Evolutionary conservation across 495 filamentous ascomycete species (phyloP).

Genomic region (Daldinia loculata): DNA sequence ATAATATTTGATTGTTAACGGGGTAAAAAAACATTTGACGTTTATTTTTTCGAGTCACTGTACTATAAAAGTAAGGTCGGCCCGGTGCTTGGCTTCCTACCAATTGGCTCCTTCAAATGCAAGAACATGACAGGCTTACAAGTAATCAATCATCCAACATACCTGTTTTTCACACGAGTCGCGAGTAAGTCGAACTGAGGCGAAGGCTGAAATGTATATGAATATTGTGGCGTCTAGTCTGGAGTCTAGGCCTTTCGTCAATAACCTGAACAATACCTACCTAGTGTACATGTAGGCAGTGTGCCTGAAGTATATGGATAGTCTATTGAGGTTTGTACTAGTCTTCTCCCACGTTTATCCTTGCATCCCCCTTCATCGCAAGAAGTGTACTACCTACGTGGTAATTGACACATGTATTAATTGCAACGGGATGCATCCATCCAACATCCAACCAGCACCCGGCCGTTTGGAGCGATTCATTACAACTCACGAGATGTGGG

Average conservation of each 20-base stretch:
- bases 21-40: no score
- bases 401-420: constrained; percentile 34
- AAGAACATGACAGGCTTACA: neutral
- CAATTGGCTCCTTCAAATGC: neutral
- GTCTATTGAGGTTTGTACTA: constrained; percentile 9
- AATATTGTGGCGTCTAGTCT: constrained; percentile 1
- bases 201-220: neutral
- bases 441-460: constrained; percentile 31
- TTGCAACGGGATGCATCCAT: constrained; percentile 24
- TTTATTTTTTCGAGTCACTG: no score
- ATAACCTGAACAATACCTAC: no score
- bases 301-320: neutral
- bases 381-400: neutral
- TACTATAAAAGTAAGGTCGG: constrained; percentile 25
- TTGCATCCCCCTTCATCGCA: neutral
- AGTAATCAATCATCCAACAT: constrained; percentile 2
- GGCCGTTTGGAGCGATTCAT: constrained; percentile 39
- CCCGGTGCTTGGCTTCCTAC: constrained; percentile 24
- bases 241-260: constrained; percentile 19
- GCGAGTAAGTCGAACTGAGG: constrained; percentile 4
- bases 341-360: constrained; percentile 11
- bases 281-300: no score
- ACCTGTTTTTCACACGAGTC: neutral
- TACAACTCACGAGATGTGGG: constrained; percentile 19
- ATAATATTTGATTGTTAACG: no score